Base-by-base conservation (phyloP, 2,329 filamentous ascomycete species). In the Diaporthe nobilis region DNA sequence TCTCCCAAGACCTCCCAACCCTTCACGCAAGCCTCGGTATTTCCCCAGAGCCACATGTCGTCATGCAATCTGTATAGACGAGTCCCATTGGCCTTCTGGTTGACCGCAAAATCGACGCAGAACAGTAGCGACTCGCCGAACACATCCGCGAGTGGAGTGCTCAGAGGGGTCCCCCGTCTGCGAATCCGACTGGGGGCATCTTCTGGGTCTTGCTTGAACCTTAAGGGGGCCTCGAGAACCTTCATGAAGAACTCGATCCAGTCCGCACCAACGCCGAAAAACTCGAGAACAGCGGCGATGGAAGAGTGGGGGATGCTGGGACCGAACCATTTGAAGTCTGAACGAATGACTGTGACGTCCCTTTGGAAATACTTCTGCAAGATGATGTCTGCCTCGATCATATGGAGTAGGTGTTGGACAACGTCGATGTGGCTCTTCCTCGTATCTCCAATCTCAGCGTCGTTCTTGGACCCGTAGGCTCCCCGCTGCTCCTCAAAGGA, bases 21-120 rank as follows among this genome's bases (percentile, higher is more conserved):
- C 53, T 85, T 83, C 37, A 85, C 82, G 71, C 88, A 89, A 20
- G 83, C 85, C 8, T 83, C 76, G 44, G 89, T 85, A 15, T 86
- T 83, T 8, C 89, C 88, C 89, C 90, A 92, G 77, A 92, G 89
- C 90, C 91, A 93, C 77, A 92, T 88, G 80, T 93, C 91, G 79
- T 93, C 91, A 77, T 92, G 90, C 55, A 92, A 84, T 10, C 91
- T 88, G 78, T 91, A 91, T 47, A 93, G 83, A 34, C 87, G 85
- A 1, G 84, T 83, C 0, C 90, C 90, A 20, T 85, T 78, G 0
- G 90, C 89, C 17, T 83, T 82, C 77, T 88, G 87, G 76, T 92
- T 92, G 75, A 93, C 87, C 0, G 90, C 87, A 78, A 89, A 92
- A 79, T 93, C 91, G 79, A 93, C 86, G 77, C 88, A 90, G 80